A percentile compares a stretch with the other conserved stretches of the same genome.
Evolutionary conservation across 2,329 filamentous ascomycete species (phyloP).

Genomic region (Ascochyta viciae-villosae): DNA sequence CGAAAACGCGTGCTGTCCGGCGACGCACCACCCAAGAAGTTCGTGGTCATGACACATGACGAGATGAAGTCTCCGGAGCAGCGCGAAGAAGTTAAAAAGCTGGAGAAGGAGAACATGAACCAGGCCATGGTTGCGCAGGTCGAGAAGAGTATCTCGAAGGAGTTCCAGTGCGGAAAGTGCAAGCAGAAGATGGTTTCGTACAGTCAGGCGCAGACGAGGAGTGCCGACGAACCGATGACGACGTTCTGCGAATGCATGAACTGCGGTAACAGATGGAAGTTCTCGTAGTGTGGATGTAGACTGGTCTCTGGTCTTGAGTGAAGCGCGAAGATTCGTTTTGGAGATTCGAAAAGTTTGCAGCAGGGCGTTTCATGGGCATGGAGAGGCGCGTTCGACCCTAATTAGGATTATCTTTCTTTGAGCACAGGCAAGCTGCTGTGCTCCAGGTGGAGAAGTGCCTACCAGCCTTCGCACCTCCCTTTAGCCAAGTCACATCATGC

Average conservation of each 20-base stretch:
- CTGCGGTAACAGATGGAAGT: constrained; percentile 61
- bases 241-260: constrained; percentile 63
- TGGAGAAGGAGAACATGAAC: constrained; percentile 94
- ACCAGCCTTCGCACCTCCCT: neutral
- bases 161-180: constrained; percentile 89
- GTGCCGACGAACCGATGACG: constrained; percentile 86
- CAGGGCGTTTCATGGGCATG: constrained; percentile 20
- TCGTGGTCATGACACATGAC: constrained; percentile 87
- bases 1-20: constrained; percentile 77
- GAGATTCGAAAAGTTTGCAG: constrained; percentile 17
- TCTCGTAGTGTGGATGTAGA: constrained; percentile 32
- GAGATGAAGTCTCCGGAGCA: constrained; percentile 90
- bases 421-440: neutral
- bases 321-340: neutral
- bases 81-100: constrained; percentile 74
- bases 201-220: constrained; percentile 92
- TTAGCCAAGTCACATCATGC: constrained; percentile 4
- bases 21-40: constrained; percentile 72
- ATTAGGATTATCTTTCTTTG: neutral
- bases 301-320: neutral
- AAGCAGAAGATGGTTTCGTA: constrained; percentile 95
- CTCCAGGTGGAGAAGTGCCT: neutral
- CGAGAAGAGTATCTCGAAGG: constrained; percentile 88
- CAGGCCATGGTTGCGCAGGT: constrained; percentile 93
- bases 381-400: constrained; percentile 14